Evolutionary conservation across 345 rosid species (phyloP), one percentile per base, ranked within the genome.

Genomic region (Salix purpurea): DNA sequence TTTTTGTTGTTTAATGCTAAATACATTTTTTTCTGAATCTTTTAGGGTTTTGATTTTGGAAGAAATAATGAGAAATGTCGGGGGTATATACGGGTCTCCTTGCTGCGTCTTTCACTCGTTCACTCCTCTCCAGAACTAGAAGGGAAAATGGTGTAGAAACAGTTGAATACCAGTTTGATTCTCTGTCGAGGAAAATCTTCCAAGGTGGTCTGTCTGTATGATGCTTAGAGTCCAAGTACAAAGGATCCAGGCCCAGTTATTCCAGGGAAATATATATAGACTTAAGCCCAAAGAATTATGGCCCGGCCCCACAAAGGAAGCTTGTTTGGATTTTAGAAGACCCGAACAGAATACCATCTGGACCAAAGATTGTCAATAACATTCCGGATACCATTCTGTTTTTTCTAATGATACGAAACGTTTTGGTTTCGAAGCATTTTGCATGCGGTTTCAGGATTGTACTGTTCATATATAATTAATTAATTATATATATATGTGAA

Each of bases 21-120:
- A 30, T 30, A 30, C 34, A 32, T 32, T 96, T 64, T 96, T 64
- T 71, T 32, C 37, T 56, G n/a, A 4, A 70, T 18, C 50, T n/a
- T 37, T 67, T 67, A 67, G 73, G 4, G 42, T 66, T 67, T 48
- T 3, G 9, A 36, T 12, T n/a, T 39, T 19, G 32, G 54, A 8
- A 9, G 6, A 2, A 19, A 23, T 2, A 62, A 46, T 2, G 77
- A 37, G 2, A 18, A 42, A 73, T 73, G 50, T 54, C 2, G n/a
- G 67, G 54, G 13, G 13, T 12, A 12, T n/a, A 36, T n/a, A 71
- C 65, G 74, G 34, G 65, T 71, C 74, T 0, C 52, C 50, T 69
- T 13, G 36, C 3, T 10, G 62, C 28, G 28, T n/a, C 62, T n/a
- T 56, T 56, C 28, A 12, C 28, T n/a, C 61, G 48, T 13, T 12